Evolutionary conservation across 1,284 basidiomycete species (phyloP).

Genomic region (Sporisorium graminicola): DNA sequence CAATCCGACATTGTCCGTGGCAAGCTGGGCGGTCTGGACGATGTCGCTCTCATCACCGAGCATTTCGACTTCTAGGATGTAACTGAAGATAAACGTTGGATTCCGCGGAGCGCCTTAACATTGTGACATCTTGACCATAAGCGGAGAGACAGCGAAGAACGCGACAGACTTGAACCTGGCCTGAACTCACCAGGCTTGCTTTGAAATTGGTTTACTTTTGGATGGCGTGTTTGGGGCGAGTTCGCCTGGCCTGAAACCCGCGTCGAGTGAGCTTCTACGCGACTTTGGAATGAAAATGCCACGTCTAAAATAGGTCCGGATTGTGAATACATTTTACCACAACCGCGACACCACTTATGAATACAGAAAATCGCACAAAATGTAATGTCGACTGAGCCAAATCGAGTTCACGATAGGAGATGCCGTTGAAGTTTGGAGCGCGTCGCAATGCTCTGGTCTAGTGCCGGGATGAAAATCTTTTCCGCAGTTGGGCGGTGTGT

Average conservation of each 20-base stretch:
- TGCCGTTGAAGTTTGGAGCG: neutral
- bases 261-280: conserved; percentile 22
- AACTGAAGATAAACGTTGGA: neutral
- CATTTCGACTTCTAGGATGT: conserved; percentile 34
- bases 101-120: conserved; percentile 4
- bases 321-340: conserved; percentile 16
- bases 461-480: conserved; percentile 19
- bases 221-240: too few species aligned
- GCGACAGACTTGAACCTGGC: conserved; percentile 6
- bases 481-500: conserved; percentile 25
- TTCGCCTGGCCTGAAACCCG: too few species aligned
- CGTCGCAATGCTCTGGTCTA: conserved; percentile 20
- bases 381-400: conserved; percentile 32
- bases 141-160: too few species aligned
- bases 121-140: too few species aligned
- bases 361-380: neutral
- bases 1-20: conserved; percentile 41
- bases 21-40: conserved; percentile 10
- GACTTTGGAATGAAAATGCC: neutral
- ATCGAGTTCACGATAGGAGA: conserved; percentile 2
- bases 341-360: neutral
- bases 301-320: conserved; percentile 4
- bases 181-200: too few species aligned
- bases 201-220: too few species aligned
- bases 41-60: conserved; percentile 41